Conservation (phyloP, 495 filamentous ascomycete genomes). For the Xylaria longipes region DNA sequence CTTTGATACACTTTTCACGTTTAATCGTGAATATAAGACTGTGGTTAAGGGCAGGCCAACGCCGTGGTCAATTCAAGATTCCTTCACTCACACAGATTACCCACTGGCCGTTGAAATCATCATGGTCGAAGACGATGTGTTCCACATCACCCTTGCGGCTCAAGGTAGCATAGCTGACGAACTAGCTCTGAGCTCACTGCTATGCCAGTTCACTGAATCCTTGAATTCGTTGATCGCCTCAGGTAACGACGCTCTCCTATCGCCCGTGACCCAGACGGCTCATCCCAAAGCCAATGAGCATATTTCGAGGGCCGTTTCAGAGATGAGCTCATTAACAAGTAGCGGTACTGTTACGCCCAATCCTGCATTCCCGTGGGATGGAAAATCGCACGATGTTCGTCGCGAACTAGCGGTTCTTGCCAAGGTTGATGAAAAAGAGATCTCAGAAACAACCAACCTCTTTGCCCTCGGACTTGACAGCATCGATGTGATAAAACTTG, state of each 20-base stretch:
- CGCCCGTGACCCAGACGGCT: neutral
- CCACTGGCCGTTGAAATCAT: slow-evolving; percentile 77
- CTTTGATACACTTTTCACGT: slow-evolving; percentile 88
- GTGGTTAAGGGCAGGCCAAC: slow-evolving; percentile 32
- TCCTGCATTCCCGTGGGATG: slow-evolving; percentile 59
- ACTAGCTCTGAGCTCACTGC: slow-evolving; percentile 39
- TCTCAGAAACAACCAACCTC: slow-evolving; percentile 63
- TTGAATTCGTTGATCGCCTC: slow-evolving; percentile 34
- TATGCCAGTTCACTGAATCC: slow-evolving; percentile 47
- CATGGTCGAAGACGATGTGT: slow-evolving; percentile 47
- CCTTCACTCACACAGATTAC: slow-evolving; percentile 64
- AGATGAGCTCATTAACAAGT: neutral
- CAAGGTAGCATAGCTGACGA: slow-evolving; percentile 47
- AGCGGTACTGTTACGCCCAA: neutral
- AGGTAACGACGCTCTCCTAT: slow-evolving; percentile 18
- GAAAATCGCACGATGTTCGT: slow-evolving; percentile 56
- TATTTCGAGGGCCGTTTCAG: neutral
- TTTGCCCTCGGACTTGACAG: slow-evolving; percentile 72
- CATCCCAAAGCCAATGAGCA: neutral
- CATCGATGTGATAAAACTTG: slow-evolving; percentile 72
- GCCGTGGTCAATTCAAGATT: slow-evolving; percentile 64
- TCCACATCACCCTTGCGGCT: slow-evolving; percentile 63
- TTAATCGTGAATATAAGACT: slow-evolving; percentile 59
- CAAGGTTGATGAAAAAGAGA: slow-evolving; percentile 50
- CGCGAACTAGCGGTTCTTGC: slow-evolving; percentile 67